phyloP scores from a whole-genome alignment of 768 basidiomycete genomes.

The Trametes sanguinea region DNA sequence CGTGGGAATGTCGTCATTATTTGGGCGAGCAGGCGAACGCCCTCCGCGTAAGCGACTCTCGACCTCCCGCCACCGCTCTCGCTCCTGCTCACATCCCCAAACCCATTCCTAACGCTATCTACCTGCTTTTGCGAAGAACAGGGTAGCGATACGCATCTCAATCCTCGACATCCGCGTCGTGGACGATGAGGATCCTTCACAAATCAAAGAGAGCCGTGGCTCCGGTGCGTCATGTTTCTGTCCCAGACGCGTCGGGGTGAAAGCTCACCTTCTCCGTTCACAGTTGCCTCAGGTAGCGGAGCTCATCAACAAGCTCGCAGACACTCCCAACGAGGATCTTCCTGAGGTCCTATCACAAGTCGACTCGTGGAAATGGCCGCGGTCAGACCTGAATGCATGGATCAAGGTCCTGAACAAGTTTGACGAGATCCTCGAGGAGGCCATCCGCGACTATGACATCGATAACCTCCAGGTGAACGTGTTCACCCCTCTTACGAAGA shows the following conservation, averaged over 20 bases:
- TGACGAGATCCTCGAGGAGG: constrained; percentile 82
- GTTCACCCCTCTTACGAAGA: constrained; percentile 77
- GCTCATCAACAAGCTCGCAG: constrained; percentile 70
- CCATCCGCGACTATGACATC: constrained; percentile 83
- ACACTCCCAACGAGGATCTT: constrained; percentile 72
- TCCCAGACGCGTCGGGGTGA: constrained; percentile 9
- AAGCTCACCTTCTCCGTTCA: constrained; percentile 27
- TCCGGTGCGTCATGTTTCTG: constrained; percentile 55
- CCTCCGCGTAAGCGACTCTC: constrained; percentile 27
- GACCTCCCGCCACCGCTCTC: constrained; percentile 17
- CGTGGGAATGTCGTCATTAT: constrained; percentile 22
- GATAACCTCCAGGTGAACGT: constrained; percentile 79
- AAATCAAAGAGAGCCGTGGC: constrained; percentile 80
- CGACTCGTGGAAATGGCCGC: constrained; percentile 89
- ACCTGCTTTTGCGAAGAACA: background rate
- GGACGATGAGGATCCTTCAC: constrained; percentile 80
- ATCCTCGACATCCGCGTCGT: constrained; percentile 20
- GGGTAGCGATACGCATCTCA: background rate
- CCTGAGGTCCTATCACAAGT: constrained; percentile 66
- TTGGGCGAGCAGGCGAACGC: background rate
- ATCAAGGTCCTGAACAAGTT: constrained; percentile 95
- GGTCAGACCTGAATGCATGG: constrained; percentile 97
- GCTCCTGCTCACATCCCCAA: background rate
- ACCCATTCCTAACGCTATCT: background rate
- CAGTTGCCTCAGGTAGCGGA: constrained; percentile 81